Evolutionary conservation across 208 protist species (phyloP).

Genomic region (Trypanosoma boissoni): DNA sequence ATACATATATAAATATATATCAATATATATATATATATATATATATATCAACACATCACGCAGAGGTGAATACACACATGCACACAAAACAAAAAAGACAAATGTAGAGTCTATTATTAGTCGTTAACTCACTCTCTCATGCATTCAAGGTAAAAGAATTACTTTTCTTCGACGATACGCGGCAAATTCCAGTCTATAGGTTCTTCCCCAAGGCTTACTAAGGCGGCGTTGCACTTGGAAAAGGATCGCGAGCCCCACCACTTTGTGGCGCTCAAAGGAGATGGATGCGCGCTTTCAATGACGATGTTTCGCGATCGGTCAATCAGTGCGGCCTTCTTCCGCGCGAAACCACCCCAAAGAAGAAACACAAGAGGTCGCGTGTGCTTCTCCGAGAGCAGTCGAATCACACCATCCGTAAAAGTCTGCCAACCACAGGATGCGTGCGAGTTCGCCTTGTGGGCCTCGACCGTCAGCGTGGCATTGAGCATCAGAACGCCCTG

Average conservation of each 20-base stretch:
- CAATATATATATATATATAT: too few species aligned
- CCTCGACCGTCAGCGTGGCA: slow-evolving; percentile 94
- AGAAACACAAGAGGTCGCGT: slow-evolving; percentile 90
- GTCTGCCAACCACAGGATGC: slow-evolving; percentile 89
- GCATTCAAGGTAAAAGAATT: background rate
- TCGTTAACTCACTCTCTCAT: too few species aligned
- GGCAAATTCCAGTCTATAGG: slow-evolving; percentile 86
- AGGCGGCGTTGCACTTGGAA: slow-evolving; percentile 79
- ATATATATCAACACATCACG: too few species aligned
- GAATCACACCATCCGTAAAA: slow-evolving; percentile 96
- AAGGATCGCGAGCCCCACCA: slow-evolving; percentile 85
- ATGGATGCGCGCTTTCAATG: slow-evolving; percentile 86
- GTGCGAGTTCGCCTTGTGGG: slow-evolving; percentile 93
- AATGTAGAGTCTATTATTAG: too few species aligned
- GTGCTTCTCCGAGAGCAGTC: slow-evolving; percentile 59
- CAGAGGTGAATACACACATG: too few species aligned
- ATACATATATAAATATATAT: too few species aligned
- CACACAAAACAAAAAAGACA: too few species aligned
- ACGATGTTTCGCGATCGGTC: slow-evolving; percentile 85
- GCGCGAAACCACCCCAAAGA: slow-evolving; percentile 94
- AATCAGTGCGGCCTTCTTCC: slow-evolving; percentile 89
- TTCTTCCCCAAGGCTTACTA: slow-evolving; percentile 49
- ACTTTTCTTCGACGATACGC: background rate
- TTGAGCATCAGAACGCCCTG: slow-evolving; percentile 98
- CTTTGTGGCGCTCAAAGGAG: slow-evolving; percentile 69